Conservation (phyloP, 257 asterid genomes). For the Petrea volubilis region DNA sequence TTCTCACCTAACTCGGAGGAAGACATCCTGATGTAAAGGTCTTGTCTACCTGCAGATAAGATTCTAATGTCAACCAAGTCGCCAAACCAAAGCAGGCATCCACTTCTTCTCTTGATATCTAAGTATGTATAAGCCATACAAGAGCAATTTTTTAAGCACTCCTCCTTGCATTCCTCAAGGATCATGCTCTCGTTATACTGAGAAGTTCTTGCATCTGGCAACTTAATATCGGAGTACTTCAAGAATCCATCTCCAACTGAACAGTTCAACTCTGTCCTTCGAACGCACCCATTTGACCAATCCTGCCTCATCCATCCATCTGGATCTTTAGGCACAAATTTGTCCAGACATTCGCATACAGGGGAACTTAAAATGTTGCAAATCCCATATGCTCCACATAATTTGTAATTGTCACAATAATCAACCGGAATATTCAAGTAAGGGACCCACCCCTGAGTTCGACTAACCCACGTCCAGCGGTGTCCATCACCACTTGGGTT, state of each 20-base stretch:
- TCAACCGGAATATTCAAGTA: slow-evolving; percentile 24
- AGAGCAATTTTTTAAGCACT: slow-evolving; percentile 39
- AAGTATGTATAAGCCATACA: slow-evolving; percentile 44
- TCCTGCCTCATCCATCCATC: slow-evolving; percentile 12
- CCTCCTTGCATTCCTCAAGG: slow-evolving; percentile 36
- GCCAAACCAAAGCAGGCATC: slow-evolving; percentile 47
- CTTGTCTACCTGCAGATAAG: slow-evolving; percentile 12
- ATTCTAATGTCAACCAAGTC: slow-evolving; percentile 43
- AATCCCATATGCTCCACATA: slow-evolving; percentile 43
- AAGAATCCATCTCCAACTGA: slow-evolving; percentile 23
- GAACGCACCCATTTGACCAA: slow-evolving; percentile 35
- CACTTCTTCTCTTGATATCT: slow-evolving; percentile 32
- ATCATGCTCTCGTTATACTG: slow-evolving; percentile 24
- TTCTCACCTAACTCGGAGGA: slow-evolving; percentile 31
- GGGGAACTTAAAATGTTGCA: slow-evolving; percentile 31
- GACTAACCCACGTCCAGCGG: slow-evolving; percentile 32
- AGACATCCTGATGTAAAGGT: slow-evolving; percentile 36
- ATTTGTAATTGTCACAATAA: slow-evolving; percentile 35
- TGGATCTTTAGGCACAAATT: slow-evolving; percentile 31
- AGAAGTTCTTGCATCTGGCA: slow-evolving; percentile 35
- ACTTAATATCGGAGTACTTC: slow-evolving; percentile 26
- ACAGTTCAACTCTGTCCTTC: slow-evolving; percentile 31
- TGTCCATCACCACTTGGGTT: slow-evolving; percentile 16
- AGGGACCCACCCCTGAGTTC: slow-evolving; percentile 27
- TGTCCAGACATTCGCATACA: slow-evolving; percentile 37